Evolutionary conservation across 306 rosid genomes (phyloP), one percentile per base, ranked within the genome.

Genomic region (Inga leiocalycina): DNA sequence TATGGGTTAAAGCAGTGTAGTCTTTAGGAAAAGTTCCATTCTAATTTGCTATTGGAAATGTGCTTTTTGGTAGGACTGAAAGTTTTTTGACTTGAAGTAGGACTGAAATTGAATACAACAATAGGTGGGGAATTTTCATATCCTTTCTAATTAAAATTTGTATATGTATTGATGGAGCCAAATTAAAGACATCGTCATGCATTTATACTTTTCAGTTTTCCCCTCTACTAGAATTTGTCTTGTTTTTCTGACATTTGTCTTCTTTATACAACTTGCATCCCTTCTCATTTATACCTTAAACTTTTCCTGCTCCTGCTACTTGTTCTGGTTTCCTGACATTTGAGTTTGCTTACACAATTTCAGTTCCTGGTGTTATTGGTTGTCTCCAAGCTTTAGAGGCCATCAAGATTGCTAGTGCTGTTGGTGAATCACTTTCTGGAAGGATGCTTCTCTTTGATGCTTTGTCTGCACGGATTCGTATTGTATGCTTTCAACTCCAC

Each of bases 331-430:
- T 79, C 73, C 65, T 83, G 67, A 73, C 30, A 41, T 56, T 70
- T 71, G 62, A 45, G 45, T 72, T 71, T 68, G 39, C 46, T 71
- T 72, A 49, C 44, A 67, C 49, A 41, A 85, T 85, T 86, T 84
- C 94, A 96, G 99, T 96, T 90, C 99, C 98, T 54, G 99, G 99
- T 80, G 84, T 94, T 83, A 96, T 96, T 64, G 99, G 99, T 52
- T 92, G 99, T 87, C 94, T 96, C 59, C 97, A 96, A 91, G 98
- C 99, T 85, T 91, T 96, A 7, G 99, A 96, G 88, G 97, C 98
- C 70, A 94, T 96, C 86, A 96, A 96, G 87, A 86, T 96, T 70
- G 97, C 97, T 54, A 82, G 97, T 81, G 89, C 76, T n/a, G 85
- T 96, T 84, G 99, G 98, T 24, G 98, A 96, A 82, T 91, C 97